Evolutionary conservation across 805 yeast genomes (phyloP).

Genomic region (Peterozyma xylosa): DNA sequence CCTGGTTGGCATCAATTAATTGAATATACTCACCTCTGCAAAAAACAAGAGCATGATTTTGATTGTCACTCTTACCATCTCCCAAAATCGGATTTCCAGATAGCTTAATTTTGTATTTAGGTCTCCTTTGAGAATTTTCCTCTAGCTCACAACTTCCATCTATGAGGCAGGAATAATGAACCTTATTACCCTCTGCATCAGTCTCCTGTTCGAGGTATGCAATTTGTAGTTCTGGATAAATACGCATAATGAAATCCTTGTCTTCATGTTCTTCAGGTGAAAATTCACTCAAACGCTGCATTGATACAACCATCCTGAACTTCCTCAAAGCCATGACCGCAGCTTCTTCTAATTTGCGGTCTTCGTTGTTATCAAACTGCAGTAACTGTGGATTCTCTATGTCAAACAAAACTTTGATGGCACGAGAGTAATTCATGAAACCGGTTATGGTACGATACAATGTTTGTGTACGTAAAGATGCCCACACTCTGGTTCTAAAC

Average conservation of each 20-base stretch:
- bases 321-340: slow-evolving; percentile 53
- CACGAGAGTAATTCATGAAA: slow-evolving; percentile 69
- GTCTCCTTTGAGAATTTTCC: slow-evolving; percentile 50
- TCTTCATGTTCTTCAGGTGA: slow-evolving; percentile 50
- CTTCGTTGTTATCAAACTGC: slow-evolving; percentile 23
- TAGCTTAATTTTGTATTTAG: slow-evolving; percentile 55
- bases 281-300: slow-evolving; percentile 53
- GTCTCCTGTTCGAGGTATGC: slow-evolving; percentile 51
- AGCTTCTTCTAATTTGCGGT: slow-evolving; percentile 33
- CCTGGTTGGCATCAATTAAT: slow-evolving; percentile 79
- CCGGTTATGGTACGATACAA: slow-evolving; percentile 78
- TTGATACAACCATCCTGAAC: slow-evolving; percentile 56
- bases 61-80: slow-evolving; percentile 82
- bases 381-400: slow-evolving; percentile 36
- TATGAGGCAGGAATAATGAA: slow-evolving; percentile 52
- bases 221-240: slow-evolving; percentile 62
- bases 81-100: slow-evolving; percentile 82
- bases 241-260: slow-evolving; percentile 50
- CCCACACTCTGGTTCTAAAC: slow-evolving; percentile 76
- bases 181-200: slow-evolving; percentile 33
- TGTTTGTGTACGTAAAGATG: slow-evolving; percentile 77
- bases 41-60: slow-evolving; percentile 67
- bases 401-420: slow-evolving; percentile 58
- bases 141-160: slow-evolving; percentile 63
- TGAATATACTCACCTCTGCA: slow-evolving; percentile 78